A percentile compares a stretch with the other conserved stretches of the same genome.
Evolutionary conservation across 257 asterid species (phyloP).

Genomic region (Rehmannia glutinosa): DNA sequence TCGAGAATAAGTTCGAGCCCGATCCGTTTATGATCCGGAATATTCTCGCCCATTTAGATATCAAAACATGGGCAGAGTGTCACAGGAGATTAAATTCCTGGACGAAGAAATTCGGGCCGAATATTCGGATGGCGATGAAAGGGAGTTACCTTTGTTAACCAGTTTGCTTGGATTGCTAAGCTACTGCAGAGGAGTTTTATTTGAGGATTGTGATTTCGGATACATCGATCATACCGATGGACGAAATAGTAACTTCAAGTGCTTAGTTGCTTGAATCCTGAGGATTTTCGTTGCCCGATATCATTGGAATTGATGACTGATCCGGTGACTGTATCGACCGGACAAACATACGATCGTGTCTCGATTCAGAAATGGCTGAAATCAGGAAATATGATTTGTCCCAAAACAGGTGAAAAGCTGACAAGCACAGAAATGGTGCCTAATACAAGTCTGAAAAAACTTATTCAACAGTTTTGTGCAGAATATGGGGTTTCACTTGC

Average conservation of each 20-base stretch:
- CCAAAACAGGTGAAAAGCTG: constrained; percentile 63
- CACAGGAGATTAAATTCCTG: constrained; percentile 47
- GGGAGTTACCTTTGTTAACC: constrained; percentile 46
- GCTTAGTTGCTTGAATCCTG: constrained; percentile 48
- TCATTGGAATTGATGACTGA: constrained; percentile 76
- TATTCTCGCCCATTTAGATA: constrained; percentile 42
- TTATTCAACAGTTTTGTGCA: constrained; percentile 55
- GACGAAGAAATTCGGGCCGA: constrained; percentile 42
- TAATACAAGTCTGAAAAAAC: constrained; percentile 42
- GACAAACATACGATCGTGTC: constrained; percentile 72
- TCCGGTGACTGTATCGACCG: constrained; percentile 68
- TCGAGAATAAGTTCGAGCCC: constrained; percentile 58
- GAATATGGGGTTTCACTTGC: constrained; percentile 56
- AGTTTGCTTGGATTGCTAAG: constrained; percentile 51
- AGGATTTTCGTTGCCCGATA: constrained; percentile 76
- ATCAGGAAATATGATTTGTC: constrained; percentile 61
- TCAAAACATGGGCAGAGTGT: constrained; percentile 59
- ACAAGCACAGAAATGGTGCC: constrained; percentile 50
- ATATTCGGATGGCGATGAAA: constrained; percentile 27
- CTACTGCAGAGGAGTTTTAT: constrained; percentile 63
- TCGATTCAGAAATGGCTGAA: constrained; percentile 74
- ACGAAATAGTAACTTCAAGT: constrained; percentile 19
- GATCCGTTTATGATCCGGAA: constrained; percentile 38
- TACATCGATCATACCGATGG: constrained; percentile 35
- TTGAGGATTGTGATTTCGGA: constrained; percentile 37